Evolutionary conservation across 2,329 filamentous ascomycete species (phyloP), one percentile per base, ranked within the genome.

Genomic region (Cladophialophora immunda): DNA sequence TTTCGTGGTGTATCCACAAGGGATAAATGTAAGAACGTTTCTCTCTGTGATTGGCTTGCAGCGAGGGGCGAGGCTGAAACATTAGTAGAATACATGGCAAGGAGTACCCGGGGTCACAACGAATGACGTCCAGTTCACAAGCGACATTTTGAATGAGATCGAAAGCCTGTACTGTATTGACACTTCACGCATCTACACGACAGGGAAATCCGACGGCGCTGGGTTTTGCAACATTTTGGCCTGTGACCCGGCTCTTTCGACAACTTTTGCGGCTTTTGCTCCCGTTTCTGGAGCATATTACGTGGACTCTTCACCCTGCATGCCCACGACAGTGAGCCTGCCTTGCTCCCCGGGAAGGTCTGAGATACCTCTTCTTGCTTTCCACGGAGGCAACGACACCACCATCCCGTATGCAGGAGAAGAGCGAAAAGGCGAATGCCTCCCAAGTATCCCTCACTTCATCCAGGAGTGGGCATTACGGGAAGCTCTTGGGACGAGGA

Each of bases 1-100:
- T 2, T 78, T 85, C 41, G 76, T 76, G 1, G 77, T 82, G 5
- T 85, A 84, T 67, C 79, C 80, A 1, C 75, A 82, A 68, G 81
- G 80, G 17, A 15, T 38, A 1, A 38, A 38, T 38, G 34, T 38
- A 38, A 38, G 34, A 11, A 15, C 9, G 4, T 15, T 38, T 38
- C 13, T 15, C 8, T 1, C 34, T 13, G 1, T 38, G 13, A 1
- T 38, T 13, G 9, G 34, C 34, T 11, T 38, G 13, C 15, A 9
- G 34, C 8, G 15, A 38, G 1, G 9, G 15, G 34, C 34, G 5
- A 38, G 8, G 13, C 9, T 38, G 34, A 38, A 3, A 38, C 34
- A 38, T 32, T 15, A 4, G 55, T 81, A 54, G 59, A 34, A 11
- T 70, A 67, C 77, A 73, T 81, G 80, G 78, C 77, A 82, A 73